Base-by-base conservation (phyloP, 305 asterid species). In the Fraxinus dipetala region DNA sequence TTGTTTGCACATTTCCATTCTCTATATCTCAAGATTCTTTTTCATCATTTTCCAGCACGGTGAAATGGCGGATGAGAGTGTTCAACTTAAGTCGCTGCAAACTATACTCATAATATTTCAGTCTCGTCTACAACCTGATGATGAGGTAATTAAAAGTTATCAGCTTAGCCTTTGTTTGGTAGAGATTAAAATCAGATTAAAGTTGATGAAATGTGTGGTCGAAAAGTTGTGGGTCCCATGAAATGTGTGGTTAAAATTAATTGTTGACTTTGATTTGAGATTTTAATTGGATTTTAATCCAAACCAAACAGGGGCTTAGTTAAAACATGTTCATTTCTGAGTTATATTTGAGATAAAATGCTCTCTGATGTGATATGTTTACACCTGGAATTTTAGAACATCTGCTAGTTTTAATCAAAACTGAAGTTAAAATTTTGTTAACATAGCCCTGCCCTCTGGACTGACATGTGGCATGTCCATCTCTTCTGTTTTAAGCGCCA, bases 71-170 rank as follows among this genome's bases (percentile, higher is more conserved):
- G 98, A 96, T 84, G 99, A 96, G 84, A 89, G 91, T 84, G 87
- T 96, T 85, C 99, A 96, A 80, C 94, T 96, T 74, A 96, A 94
- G 90, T 93, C 98, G 83, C 87, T 96, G 86, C 99, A 96, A 84
- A 96, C 99, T 73, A 93, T 96, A 84, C 94, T 96, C 83, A 84
- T 94, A 80, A 87, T 96, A 85, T 94, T 94, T 88, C 99, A 96
- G 82, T 96, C 99, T 80, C 94, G 89, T 82, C 86, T 96, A 76
- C 97, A 85, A 83, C 99, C 99, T 78, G 95, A 96, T 90, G 88
- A 91, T 79, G 98, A 96, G 99, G 99, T 96, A 56, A 85, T 84
- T 31, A 45, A 16, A 72, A 74, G 79, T 87, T 77, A 76, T 16
- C 67, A 78, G 59, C 43, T 36, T 36, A 7, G 11, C 43, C 11